Evolutionary conservation across 352 stramenopile species (phyloP), one percentile per base, ranked within the genome.

Genomic region (Thalassiosira exigua): DNA sequence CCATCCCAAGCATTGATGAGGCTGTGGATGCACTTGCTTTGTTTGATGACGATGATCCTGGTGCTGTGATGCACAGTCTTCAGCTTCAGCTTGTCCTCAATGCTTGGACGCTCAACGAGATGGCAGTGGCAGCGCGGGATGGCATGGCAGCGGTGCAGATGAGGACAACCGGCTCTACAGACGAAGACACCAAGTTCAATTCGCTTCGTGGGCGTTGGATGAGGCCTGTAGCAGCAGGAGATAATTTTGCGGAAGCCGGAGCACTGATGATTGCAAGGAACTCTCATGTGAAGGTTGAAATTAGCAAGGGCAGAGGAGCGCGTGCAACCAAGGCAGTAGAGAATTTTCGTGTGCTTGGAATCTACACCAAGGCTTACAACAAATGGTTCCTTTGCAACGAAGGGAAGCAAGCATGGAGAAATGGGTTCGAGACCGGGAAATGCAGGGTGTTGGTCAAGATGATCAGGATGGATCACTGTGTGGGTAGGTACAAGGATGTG

Each of bases 341-440:
- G 29, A 29, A 70, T 27, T 76, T 58, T 70, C 68, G 56, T 12
- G 68, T 76, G 12, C 57, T 76, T 56, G 29, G 4, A 26, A 52
- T 77, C 7, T 70, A 52, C 42, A 74, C 60, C 11, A 79, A 79
- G 21, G 33, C 59, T 3, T 79, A 79, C 50, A 79, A 74, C 33
- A 79, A 79, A 19, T 79, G 70, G 51, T 74, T 46, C 22, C 12
- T 79, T n/a, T 58, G 66, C 46, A 42, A 76, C 7, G 29, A 61
- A 4, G 39, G 42, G 17, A 60, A 52, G 22, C 53, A 69, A 24
- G 32, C 14, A 21, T 76, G 67, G 56, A 60, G 4, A n/a, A 22
- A 62, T n/a, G 54, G 4, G 0, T 60, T 69, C 21, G 44, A 26
- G 1, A 54, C 59, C 7, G 54, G 54, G 1, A 58, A 76, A 21